phyloP scores from a whole-genome alignment of 768 basidiomycete genomes.

The Lactarius sanguifluus region DNA sequence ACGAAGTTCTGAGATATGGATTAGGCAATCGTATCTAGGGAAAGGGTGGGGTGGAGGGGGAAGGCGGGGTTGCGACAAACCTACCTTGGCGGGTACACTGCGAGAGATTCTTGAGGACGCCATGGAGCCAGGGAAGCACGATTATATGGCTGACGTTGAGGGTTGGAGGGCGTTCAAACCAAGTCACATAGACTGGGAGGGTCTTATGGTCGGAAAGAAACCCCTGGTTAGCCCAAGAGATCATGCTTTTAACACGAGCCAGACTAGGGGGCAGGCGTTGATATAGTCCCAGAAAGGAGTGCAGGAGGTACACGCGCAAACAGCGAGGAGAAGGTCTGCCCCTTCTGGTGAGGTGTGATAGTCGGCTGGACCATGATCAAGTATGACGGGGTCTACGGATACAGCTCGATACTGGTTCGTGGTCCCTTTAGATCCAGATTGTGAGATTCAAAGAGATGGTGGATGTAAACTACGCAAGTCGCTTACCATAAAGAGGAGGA shows the following conservation, averaged over 20 bases:
- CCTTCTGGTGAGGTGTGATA: conserved; percentile 15
- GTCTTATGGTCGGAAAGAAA: conserved; percentile 26
- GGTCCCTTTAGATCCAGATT: conserved; percentile 14
- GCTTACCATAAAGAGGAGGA: neutral
- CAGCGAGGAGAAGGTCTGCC: conserved; percentile 22
- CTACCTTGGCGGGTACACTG: conserved; percentile 28
- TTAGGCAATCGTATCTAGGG: conserved; percentile 10
- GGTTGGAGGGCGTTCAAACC: conserved; percentile 17
- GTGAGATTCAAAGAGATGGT: neutral
- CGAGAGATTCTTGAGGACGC: conserved; percentile 27
- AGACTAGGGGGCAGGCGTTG: conserved; percentile 16
- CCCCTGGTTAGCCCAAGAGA: conserved; percentile 5
- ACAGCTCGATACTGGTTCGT: neutral
- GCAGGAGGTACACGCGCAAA: conserved; percentile 20
- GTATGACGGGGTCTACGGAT: conserved; percentile 11
- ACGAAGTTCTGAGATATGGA: conserved; percentile 26
- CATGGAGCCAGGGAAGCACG: conserved; percentile 6
- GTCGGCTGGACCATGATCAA: conserved; percentile 18
- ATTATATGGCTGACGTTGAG: conserved; percentile 18
- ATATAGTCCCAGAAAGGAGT: conserved; percentile 25
- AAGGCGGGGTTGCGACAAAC: neutral
- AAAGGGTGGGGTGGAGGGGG: neutral
- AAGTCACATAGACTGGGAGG: conserved; percentile 9
- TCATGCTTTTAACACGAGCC: conserved; percentile 31
- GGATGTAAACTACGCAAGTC: neutral